Conservation (phyloP, 495 filamentous ascomycete genomes). For the Podospora bellae-mahoneyi region DNA sequence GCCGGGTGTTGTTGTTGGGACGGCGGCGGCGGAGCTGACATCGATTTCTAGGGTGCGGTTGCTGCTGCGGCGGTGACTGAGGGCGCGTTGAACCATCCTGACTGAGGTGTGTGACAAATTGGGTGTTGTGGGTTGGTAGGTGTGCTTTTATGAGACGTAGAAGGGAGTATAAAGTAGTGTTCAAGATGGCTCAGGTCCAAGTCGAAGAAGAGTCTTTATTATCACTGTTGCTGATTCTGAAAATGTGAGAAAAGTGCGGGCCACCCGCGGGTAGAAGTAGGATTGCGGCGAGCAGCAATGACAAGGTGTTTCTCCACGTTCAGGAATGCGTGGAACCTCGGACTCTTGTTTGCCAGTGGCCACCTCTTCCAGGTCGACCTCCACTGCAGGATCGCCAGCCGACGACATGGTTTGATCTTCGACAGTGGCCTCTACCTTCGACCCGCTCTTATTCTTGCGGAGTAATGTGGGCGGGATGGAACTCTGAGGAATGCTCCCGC, state of each 20-base stretch:
- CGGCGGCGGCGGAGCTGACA: conserved; percentile 1
- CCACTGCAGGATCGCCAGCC: not conserved
- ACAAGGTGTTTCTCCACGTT: not conserved
- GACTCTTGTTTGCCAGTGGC: not conserved
- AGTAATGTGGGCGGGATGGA: not conserved
- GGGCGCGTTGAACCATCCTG: conserved; percentile 19
- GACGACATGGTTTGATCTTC: not conserved
- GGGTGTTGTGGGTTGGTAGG: not conserved
- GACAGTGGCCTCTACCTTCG: not conserved
- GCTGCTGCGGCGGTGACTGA: conserved; percentile 14
- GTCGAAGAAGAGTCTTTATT: not conserved
- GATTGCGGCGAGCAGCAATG: not conserved
- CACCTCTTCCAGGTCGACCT: not conserved
- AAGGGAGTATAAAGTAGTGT: not conserved
- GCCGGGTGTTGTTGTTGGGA: conserved; percentile 1
- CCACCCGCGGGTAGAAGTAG: not conserved
- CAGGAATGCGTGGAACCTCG: not conserved
- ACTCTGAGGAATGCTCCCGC: not conserved
- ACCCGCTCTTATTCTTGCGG: not conserved
- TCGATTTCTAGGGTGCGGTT: conserved; percentile 16
- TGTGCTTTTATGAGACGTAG: not conserved
- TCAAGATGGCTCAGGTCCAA: not conserved
- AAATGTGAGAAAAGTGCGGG: not conserved
- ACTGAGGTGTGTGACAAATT: not conserved
- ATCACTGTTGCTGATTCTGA: not conserved